These are phyloP conservation scores for Dittrichia graveolens DNA, from an alignment of 129 eudicot species.

Conservation along the genomic window DNA sequence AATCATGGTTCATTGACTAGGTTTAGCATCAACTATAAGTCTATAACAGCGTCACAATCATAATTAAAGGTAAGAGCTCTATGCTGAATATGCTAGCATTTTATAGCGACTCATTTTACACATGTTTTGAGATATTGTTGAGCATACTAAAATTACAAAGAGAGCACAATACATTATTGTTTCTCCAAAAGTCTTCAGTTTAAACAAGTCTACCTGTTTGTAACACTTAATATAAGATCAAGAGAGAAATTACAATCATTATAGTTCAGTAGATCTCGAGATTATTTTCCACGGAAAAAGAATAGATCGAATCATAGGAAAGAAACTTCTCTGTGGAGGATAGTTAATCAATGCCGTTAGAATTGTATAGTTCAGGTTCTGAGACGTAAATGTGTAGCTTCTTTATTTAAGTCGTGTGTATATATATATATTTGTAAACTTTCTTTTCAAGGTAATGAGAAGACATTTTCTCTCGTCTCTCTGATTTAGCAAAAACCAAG, in stretches of 20 bases:
- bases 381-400: no score
- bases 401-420: no score
- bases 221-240: constrained; percentile 5
- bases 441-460: no score
- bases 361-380: no score
- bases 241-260: constrained; percentile 6
- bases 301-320: not conserved
- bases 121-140: not conserved
- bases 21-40: not conserved
- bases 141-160: constrained; percentile 12
- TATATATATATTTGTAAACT: no score
- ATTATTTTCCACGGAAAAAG: not conserved
- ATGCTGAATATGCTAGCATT: constrained; percentile 3
- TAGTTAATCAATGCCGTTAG: constrained; percentile 18
- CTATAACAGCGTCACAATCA: constrained; percentile 7
- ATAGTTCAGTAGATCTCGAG: not conserved
- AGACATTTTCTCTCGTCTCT: no score
- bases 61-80: constrained; percentile 2
- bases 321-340: constrained; percentile 9
- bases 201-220: constrained; percentile 9
- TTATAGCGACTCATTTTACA: not conserved
- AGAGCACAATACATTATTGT: not conserved
- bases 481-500: no score
- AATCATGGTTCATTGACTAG: not conserved
- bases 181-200: not conserved